Base-by-base conservation (phyloP, 1,139 yeast genomes). In the Yamadazyma kanchanaburiensis region DNA sequence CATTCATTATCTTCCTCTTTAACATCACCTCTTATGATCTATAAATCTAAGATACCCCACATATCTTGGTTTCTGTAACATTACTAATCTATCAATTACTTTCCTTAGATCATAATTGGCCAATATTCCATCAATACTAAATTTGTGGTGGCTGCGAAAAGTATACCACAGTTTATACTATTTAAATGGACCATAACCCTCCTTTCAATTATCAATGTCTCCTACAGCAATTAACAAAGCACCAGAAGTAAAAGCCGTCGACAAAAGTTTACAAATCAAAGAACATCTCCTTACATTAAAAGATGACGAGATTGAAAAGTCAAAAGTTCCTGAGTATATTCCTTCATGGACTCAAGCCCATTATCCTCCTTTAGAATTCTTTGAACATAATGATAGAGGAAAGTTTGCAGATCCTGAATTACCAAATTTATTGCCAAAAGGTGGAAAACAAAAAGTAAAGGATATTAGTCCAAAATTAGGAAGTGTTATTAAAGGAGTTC, bases 381-480 rank as follows among this genome's bases (percentile, higher is more conserved):
- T 69, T 46, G 64, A 67, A 42, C 70, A 64, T 44, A 50, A 55
- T 14, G 85, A 78, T 40, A 73, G 77, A 21, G 85, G 80, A 4
- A 49, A 60, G 21, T 60, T 64, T 37, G 87, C 81, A 8, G 83
- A 79, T 45, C 69, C 74, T n/a, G 48, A 58, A 1, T 68, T 74
- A 37, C 64, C 69, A 23, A 69, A 68, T 42, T 64, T 81, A 38
- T 68, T 77, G 39, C 67, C 71, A 7, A 49, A 54, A 27, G 37
- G 37, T 27, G 57, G 54, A n/a, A 40, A 50, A 7, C 45, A 49
- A 23, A 58, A 53, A 22, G 43, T 53, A 15, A 64, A 60, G 43
- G 55, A 55, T 22, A 48, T 78, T 38, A 70, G 83, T 5, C 89
- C 88, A 28, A 78, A 76, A 51, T 60, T 82, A 32, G 89, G 89